Evolutionary conservation across 805 yeast genomes (phyloP), one percentile per base, ranked within the genome.

Genomic region (Ogataea zsoltii): DNA sequence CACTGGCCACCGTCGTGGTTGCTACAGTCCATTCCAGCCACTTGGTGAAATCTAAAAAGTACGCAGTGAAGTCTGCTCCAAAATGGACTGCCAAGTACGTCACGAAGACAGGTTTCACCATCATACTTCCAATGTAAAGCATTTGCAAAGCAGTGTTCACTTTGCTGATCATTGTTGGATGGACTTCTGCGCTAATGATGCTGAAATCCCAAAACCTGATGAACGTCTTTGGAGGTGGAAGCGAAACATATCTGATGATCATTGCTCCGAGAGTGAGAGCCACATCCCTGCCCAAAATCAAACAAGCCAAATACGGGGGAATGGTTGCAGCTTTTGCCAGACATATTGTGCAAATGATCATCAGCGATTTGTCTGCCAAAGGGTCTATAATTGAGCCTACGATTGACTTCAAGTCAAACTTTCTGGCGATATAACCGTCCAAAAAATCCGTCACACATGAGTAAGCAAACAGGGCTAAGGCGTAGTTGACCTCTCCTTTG

Each of bases 351-450:
- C 96, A 80, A 0, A 87, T 80, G 16, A 92, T 76, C 97, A 94
- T 90, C 38, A 94, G 72, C 13, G 86, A 71, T 62, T 94, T 94
- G 62, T 94, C 99, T 0, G 99, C 99, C 69, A 89, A 74, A 0
- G 99, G 99, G 59, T 94, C 99, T 28, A 95, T 71, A 13, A 94
- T 83, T 0, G 96, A 84, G 0, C 99, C 99, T 6, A 90, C 77
- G 1, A 87, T 83, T 1, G 96, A 82, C 57, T 81, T 77, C 75
- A 85, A 71, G 45, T 88, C 82, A 70, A 66, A 92, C 48, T 68
- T 77, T 44, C 99, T 74, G 4, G 99, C 99, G 51, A 95, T 80
- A 58, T 68, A 87, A 0, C 99, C 99, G 65, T 94, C 99, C 17
- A 91, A 67, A 51, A 88, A 84, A 63, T 94, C 99, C 0, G 99